phyloP scores from a whole-genome alignment of 768 basidiomycete genomes.

The Russula virescens region DNA sequence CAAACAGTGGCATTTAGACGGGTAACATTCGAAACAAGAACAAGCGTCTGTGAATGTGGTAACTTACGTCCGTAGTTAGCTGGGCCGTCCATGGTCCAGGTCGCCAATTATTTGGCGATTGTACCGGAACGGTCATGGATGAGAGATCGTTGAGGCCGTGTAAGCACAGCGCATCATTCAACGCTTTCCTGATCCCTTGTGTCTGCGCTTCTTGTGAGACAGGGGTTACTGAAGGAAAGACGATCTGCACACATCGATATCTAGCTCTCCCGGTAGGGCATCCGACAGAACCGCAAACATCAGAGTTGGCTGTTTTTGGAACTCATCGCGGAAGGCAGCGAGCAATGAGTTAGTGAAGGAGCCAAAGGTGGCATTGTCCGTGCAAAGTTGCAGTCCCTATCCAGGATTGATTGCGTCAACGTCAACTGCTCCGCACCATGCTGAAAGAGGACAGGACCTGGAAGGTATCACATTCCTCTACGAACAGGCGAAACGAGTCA shows the following conservation, averaged over 20 bases:
- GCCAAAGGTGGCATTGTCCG: slow-evolving; percentile 59
- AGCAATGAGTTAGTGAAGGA: slow-evolving; percentile 58
- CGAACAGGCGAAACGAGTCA: slow-evolving; percentile 54
- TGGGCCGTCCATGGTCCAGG: slow-evolving; percentile 28
- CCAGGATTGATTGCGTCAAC: background rate
- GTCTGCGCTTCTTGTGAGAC: slow-evolving; percentile 30
- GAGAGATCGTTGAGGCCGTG: slow-evolving; percentile 29
- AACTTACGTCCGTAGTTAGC: slow-evolving; percentile 29
- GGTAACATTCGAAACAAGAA: background rate
- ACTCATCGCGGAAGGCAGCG: slow-evolving; percentile 59
- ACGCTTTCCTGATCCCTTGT: slow-evolving; percentile 36
- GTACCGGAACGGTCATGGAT: slow-evolving; percentile 31
- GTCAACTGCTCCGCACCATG: background rate
- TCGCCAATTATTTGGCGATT: slow-evolving; percentile 30
- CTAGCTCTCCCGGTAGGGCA: slow-evolving; percentile 28
- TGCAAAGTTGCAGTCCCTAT: slow-evolving; percentile 68
- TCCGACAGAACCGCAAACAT: slow-evolving; percentile 54
- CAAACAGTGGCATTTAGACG: background rate
- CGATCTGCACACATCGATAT: slow-evolving; percentile 12
- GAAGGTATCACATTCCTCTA: slow-evolving; percentile 70
- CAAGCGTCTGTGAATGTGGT: no score
- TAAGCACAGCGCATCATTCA: slow-evolving; percentile 59
- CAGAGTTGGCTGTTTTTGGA: slow-evolving; percentile 53
- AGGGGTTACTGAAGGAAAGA: background rate
- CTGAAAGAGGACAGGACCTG: slow-evolving; percentile 42